These are phyloP conservation scores for Penicillium angulare DNA, from an alignment of 495 filamentous ascomycete species.

Conservation along the genomic window DNA sequence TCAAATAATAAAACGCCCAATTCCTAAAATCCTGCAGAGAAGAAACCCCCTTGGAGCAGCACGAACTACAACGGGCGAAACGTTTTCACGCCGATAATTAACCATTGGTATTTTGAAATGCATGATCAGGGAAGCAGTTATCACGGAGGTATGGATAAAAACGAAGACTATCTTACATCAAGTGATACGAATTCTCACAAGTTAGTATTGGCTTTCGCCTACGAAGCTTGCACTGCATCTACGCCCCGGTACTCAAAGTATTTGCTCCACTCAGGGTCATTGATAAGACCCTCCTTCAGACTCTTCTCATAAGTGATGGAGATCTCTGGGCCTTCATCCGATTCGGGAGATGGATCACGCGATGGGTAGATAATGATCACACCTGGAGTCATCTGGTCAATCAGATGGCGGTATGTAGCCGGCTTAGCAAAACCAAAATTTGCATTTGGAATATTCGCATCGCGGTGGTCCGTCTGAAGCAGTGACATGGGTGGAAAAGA, in stretches of 20 bases:
- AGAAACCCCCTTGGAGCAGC: too few species aligned
- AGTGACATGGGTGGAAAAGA: conserved; percentile 18
- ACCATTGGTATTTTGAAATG: too few species aligned
- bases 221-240: background rate
- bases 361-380: conserved; percentile 22
- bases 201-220: background rate
- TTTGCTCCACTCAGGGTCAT: conserved; percentile 35
- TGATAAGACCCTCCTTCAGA: conserved; percentile 28
- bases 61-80: too few species aligned
- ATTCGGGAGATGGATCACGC: conserved; percentile 5
- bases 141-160: too few species aligned
- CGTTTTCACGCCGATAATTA: too few species aligned
- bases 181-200: too few species aligned
- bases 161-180: too few species aligned
- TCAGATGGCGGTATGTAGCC: conserved; percentile 18
- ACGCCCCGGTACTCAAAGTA: conserved; percentile 41
- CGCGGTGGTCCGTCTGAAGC: conserved; percentile 26
- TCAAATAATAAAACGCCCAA: too few species aligned
- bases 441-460: conserved; percentile 14
- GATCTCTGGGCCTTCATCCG: conserved; percentile 46
- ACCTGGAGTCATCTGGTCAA: conserved; percentile 13
- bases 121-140: too few species aligned
- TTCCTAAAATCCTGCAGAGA: too few species aligned
- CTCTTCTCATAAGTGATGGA: conserved; percentile 38
- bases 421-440: conserved; percentile 27